Conservation (phyloP, 306 rosid genomes). For the Cicer yamashitae region DNA sequence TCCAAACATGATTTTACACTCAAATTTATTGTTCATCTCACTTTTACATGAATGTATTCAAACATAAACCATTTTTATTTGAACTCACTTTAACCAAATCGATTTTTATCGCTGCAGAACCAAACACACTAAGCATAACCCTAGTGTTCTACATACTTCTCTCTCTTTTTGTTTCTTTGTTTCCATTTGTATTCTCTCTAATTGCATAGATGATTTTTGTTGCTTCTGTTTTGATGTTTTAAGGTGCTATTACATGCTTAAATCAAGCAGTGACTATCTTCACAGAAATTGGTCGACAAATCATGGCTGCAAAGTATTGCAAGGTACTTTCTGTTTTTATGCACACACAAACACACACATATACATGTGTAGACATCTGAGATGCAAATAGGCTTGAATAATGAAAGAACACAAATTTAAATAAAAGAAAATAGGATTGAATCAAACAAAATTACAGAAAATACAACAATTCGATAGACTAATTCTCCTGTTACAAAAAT, state of each 20-base stretch:
- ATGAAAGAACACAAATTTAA: too few relatives aligned
- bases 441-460: background rate
- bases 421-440: too few relatives aligned
- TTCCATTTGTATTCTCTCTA: background rate
- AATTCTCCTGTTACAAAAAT: background rate
- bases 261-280: slow-evolving; percentile 55
- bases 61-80: too few relatives aligned
- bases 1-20: too few relatives aligned
- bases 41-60: too few relatives aligned
- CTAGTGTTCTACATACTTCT: background rate
- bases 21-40: too few relatives aligned
- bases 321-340: slow-evolving; percentile 46
- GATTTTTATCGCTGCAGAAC: too few relatives aligned
- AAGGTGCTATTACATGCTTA: slow-evolving; percentile 60
- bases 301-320: slow-evolving; percentile 60
- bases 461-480: too few relatives aligned
- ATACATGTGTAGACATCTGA: too few relatives aligned
- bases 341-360: background rate
- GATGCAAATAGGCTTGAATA: background rate
- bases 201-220: background rate
- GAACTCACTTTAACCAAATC: too few relatives aligned
- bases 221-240: slow-evolving; percentile 23
- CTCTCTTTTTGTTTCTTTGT: background rate
- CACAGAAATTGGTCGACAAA: slow-evolving; percentile 55
- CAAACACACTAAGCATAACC: background rate